Evolutionary conservation across 257 asterid genomes (phyloP).

Genomic region (Capsicum rhomboideum): DNA sequence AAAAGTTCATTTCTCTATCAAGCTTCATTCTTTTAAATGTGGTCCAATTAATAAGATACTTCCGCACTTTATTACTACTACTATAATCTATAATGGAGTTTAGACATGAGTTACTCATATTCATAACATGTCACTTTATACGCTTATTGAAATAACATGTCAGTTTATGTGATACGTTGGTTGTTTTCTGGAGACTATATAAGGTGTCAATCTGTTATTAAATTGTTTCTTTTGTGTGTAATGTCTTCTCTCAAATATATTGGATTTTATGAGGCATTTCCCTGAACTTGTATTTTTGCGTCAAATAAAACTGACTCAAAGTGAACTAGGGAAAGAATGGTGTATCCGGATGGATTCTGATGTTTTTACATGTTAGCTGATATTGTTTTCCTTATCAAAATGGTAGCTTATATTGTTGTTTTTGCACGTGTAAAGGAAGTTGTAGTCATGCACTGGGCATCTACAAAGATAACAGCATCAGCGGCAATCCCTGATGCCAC

Average conservation of each 20-base stretch:
- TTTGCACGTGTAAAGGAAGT: conserved; percentile 52
- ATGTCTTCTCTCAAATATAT: neutral
- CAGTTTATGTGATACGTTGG: neutral
- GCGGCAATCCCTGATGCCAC: conserved; percentile 61
- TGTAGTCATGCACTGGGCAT: conserved; percentile 95
- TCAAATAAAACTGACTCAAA: neutral
- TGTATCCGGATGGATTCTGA: neutral
- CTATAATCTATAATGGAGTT: neutral
- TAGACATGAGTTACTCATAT: neutral
- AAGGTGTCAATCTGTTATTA: neutral
- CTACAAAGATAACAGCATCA: conserved; percentile 73
- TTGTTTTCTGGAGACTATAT: neutral
- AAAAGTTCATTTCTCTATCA: neutral
- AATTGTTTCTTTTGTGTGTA: neutral
- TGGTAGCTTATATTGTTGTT: neutral
- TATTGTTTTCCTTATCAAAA: neutral
- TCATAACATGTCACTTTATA: neutral
- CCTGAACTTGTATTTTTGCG: neutral
- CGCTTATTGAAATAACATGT: neutral
- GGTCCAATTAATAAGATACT: neutral
- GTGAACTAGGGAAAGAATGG: neutral
- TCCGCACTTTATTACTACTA: neutral
- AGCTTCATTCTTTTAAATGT: neutral
- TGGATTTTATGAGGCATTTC: neutral
- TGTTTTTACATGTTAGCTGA: neutral